A percentile compares a stretch with the other conserved stretches of the same genome.
Evolutionary conservation across 2,329 filamentous ascomycete genomes (phyloP).

Genomic region (Aspergillus sp.): DNA sequence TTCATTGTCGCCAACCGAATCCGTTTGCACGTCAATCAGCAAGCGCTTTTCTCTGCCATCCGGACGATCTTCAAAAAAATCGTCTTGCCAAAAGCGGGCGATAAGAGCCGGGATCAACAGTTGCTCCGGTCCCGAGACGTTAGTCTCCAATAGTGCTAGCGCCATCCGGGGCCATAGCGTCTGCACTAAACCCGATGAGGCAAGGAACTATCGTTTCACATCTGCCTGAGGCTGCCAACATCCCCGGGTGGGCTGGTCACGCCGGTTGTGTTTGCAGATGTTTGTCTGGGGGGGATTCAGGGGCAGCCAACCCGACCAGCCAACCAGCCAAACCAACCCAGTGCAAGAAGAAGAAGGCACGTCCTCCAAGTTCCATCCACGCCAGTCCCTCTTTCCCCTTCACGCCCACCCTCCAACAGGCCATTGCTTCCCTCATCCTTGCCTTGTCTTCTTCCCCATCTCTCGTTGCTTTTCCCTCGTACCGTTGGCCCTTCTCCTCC

Average conservation of each 20-base stretch:
- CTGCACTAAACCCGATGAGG: not conserved
- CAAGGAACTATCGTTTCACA: not conserved
- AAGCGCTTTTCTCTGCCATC: conserved; percentile 14
- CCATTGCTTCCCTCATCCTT: conserved; percentile 13
- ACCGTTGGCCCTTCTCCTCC: conserved; percentile 4
- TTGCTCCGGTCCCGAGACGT: conserved; percentile 31
- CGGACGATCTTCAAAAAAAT: conserved; percentile 24
- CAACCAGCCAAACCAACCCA: conserved; percentile 19
- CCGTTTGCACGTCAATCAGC: conserved; percentile 21
- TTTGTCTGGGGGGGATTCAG: conserved; percentile 32
- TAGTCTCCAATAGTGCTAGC: conserved; percentile 34
- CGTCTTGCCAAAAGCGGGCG: conserved; percentile 23
- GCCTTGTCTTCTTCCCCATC: not conserved
- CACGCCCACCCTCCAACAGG: conserved; percentile 11
- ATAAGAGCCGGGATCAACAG: conserved; percentile 29
- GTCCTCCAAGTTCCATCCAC: conserved; percentile 16
- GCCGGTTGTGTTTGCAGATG: conserved; percentile 18
- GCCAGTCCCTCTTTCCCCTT: conserved; percentile 19
- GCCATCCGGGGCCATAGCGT: conserved; percentile 26
- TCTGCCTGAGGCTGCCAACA: not conserved
- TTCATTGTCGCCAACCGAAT: conserved; percentile 67
- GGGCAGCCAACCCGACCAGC: conserved; percentile 27
- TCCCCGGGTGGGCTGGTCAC: conserved; percentile 10
- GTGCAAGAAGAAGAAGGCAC: conserved; percentile 22
- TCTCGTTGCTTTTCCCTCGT: conserved; percentile 9